phyloP scores from a whole-genome alignment of 108 stramenopile species.

The Conticribra weissflogii region DNA sequence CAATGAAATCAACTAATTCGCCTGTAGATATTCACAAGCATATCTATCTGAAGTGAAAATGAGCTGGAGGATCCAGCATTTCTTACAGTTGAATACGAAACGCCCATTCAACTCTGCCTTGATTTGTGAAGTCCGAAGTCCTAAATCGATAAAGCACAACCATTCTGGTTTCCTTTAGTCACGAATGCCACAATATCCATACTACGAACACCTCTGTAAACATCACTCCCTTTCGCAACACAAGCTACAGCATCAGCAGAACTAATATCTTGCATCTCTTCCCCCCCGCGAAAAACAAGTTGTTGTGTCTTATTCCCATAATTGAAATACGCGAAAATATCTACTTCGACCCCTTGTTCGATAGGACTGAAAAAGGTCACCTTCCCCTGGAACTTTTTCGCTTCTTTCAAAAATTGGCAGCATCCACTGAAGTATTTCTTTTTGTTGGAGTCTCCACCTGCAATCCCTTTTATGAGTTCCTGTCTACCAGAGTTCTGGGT shows the following conservation, averaged over 20 bases:
- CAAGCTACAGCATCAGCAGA: conserved; percentile 70
- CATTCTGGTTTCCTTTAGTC: conserved; percentile 7
- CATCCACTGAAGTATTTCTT: conserved; percentile 76
- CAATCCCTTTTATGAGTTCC: conserved; percentile 77
- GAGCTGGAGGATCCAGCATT: too few relatives aligned
- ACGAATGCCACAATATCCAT: conserved; percentile 28
- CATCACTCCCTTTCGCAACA: conserved; percentile 57
- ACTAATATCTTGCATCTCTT: conserved; percentile 47
- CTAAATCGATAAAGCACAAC: conserved; percentile 3
- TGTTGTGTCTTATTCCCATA: conserved; percentile 41
- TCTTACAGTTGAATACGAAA: not conserved
- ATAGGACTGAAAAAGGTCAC: conserved; percentile 65
- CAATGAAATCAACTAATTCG: too few relatives aligned
- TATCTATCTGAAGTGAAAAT: too few relatives aligned
- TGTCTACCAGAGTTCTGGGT: conserved; percentile 54
- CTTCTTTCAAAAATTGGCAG: conserved; percentile 70
- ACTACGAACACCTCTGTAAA: conserved; percentile 57
- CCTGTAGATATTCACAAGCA: too few relatives aligned
- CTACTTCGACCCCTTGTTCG: conserved; percentile 71
- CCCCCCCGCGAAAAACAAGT: conserved; percentile 60
- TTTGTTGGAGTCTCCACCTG: conserved; percentile 74
- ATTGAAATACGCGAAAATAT: conserved; percentile 53
- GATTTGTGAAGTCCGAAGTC: not conserved
- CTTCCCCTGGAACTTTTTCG: conserved; percentile 58
- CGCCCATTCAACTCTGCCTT: not conserved